phyloP scores from a whole-genome alignment of 805 yeast species.

The Candida pini region DNA sequence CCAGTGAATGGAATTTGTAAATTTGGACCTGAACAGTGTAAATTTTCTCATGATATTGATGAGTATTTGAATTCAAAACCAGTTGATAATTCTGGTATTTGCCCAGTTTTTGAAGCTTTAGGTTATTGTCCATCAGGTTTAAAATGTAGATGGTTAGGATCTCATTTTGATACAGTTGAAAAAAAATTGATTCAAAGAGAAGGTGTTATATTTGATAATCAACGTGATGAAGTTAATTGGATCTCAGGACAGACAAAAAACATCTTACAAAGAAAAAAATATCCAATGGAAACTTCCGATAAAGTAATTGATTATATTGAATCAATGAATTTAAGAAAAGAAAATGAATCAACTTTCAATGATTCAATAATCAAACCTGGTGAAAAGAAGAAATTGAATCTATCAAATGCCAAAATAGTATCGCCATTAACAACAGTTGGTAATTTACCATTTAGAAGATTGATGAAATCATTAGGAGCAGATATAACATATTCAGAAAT shows the following conservation, averaged over 20 bases:
- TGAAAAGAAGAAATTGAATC: conserved; percentile 76
- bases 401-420: conserved; percentile 72
- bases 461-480: conserved; percentile 87
- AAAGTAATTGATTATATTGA: conserved; percentile 60
- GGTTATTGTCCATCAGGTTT: conserved; percentile 93
- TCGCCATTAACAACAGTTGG: conserved; percentile 98
- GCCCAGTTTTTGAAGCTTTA: conserved; percentile 77
- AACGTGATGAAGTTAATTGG: conserved; percentile 56
- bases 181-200: conserved; percentile 39
- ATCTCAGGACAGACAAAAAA: conserved; percentile 42
- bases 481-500: conserved; percentile 93
- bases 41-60: conserved; percentile 68
- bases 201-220: conserved; percentile 27
- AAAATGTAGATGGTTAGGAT: conserved; percentile 84
- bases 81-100: conserved; percentile 64
- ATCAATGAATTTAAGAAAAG: conserved; percentile 40
- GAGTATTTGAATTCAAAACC: conserved; percentile 62
- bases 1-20: conserved; percentile 49
- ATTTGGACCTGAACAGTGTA: conserved; percentile 67
- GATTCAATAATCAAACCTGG: conserved; percentile 72
- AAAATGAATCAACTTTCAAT: conserved; percentile 45
- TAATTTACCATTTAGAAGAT: conserved; percentile 87
- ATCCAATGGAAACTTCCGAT: conserved; percentile 53
- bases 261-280: conserved; percentile 54
- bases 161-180: conserved; percentile 54